Base-by-base conservation (phyloP, 768 basidiomycete genomes). In the Mycena leptocephala region DNA sequence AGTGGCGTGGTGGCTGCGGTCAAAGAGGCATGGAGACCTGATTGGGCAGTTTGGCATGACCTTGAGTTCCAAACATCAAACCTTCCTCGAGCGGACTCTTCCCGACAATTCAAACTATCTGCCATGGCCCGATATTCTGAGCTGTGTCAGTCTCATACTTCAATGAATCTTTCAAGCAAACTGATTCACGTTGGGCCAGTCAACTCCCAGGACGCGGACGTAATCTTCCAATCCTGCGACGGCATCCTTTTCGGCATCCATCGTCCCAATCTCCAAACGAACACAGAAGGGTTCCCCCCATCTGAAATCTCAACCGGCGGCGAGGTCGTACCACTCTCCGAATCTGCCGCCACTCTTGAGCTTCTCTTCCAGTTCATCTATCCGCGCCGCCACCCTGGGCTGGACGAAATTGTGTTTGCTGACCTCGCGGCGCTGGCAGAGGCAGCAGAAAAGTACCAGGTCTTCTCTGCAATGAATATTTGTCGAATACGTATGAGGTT, bases 371-470 rank as follows among this genome's bases (percentile, higher is more conserved):
- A 80, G 39, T 85, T 78, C 61, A 77, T 82, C 1, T 82, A 82
- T 28, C 83, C 82, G 2, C 74, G 70, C 28, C 79, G 79, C 28
- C 79, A 81, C 37, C 82, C 82, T 0, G 72, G 76, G 13, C 65
- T 84, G 35, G 65, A 80, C 10, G 51, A 70, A 8, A 59, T 79
- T 20, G 63, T 70, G 5, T 81, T 83, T 33, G 63, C 51, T 2
- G 53, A 70, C 2, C 56, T 85, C 26, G 71, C 63, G 0, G 48
- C 70, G 5, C 55, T 85, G 13, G 83, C 83, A 3, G 83, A 83
- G 61, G 83, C 84, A 7, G 83, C 82, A 43, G 84, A 84, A 64
- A 84, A 85, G 66, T 85, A 85, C 53, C 80, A 83, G 67, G 81
- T 84, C 0, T 84, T 78, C 59, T 70, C 79, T n/a, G 80, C 81